These are phyloP conservation scores for Coelastrella sp. DNA, from an alignment of 139 green algal genomes.

Conservation along the genomic window DNA sequence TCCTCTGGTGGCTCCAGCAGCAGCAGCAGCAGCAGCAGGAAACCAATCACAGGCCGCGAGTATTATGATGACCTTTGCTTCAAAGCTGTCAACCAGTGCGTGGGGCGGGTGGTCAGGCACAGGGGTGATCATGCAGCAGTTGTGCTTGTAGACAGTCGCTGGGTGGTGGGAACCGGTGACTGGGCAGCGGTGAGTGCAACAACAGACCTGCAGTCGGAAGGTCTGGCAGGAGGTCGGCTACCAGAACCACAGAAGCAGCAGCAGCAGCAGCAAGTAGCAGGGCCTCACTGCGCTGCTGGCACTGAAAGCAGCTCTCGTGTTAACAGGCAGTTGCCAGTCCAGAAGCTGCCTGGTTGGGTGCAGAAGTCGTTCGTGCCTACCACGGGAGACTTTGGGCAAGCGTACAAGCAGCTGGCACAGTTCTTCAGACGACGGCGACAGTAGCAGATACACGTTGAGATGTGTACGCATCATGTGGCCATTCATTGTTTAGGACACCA, in stretches of 20 bases:
- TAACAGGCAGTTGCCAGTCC: slow-evolving; percentile 27
- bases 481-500: no score
- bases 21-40: slow-evolving; percentile 16
- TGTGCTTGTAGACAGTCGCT: slow-evolving; percentile 89
- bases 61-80: slow-evolving; percentile 92
- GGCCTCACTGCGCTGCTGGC: neutral
- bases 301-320: neutral
- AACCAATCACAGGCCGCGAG: slow-evolving; percentile 60
- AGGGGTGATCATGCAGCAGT: slow-evolving; percentile 90
- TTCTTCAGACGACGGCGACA: slow-evolving; percentile 44
- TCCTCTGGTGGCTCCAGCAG: neutral
- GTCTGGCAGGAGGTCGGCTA: neutral
- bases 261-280: slow-evolving; percentile 2
- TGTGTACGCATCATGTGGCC: neutral
- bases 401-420: slow-evolving; percentile 40
- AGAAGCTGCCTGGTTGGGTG: slow-evolving; percentile 86
- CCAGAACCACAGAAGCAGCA: neutral
- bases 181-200: neutral
- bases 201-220: neutral
- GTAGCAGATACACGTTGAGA: neutral
- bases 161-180: slow-evolving; percentile 50
- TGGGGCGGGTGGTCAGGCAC: slow-evolving; percentile 91
- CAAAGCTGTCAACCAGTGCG: slow-evolving; percentile 95
- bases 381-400: slow-evolving; percentile 44
- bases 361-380: slow-evolving; percentile 46